Evolutionary conservation across 1,284 basidiomycete species (phyloP), one percentile per base, ranked within the genome.

Genomic region (Stygiomarasmius scandens): DNA sequence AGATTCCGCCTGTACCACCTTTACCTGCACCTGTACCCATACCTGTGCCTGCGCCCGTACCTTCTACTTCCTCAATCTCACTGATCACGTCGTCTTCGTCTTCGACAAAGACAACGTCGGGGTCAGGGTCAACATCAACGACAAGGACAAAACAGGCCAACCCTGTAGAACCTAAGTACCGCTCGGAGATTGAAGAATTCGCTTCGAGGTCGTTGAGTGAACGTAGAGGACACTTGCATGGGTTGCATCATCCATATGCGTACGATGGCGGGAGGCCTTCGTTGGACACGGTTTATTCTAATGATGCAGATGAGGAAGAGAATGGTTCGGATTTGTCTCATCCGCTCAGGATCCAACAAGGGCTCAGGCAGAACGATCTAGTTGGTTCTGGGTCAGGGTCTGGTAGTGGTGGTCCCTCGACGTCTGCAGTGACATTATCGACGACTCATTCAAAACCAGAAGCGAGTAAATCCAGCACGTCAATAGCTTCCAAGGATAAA

Each of bases 51-150:
- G 57, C 57, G 2, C 49, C 43, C 19, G 52, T 58, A 43, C 58
- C 58, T 23, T 65, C 62, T 6, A 46, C 49, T 27, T 51, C 58
- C 22, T 46, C 54, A n/a, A 16, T 38, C n/a, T n/a, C n/a, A n/a
- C n/a, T n/a, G n/a, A n/a, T n/a, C n/a, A n/a, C n/a, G n/a, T n/a
- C n/a, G n/a, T n/a, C n/a, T n/a, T n/a, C n/a, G n/a, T n/a, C n/a
- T n/a, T n/a, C n/a, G n/a, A n/a, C n/a, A n/a, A n/a, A n/a, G n/a
- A n/a, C n/a, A n/a, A n/a, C n/a, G n/a, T n/a, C n/a, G n/a, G n/a
- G n/a, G n/a, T n/a, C n/a, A n/a, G n/a, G n/a, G n/a, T n/a, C n/a
- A n/a, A n/a, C n/a, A n/a, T n/a, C n/a, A n/a, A n/a, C n/a, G n/a
- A n/a, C n/a, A n/a, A n/a, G n/a, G n/a, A n/a, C n/a, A n/a, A n/a